Percentiles rank a stretch among this genome's conserved stretches.
Evolutionary conservation across 2,329 filamentous ascomycete genomes (phyloP).

Genomic region (Arthrobotrys entomopaga): DNA sequence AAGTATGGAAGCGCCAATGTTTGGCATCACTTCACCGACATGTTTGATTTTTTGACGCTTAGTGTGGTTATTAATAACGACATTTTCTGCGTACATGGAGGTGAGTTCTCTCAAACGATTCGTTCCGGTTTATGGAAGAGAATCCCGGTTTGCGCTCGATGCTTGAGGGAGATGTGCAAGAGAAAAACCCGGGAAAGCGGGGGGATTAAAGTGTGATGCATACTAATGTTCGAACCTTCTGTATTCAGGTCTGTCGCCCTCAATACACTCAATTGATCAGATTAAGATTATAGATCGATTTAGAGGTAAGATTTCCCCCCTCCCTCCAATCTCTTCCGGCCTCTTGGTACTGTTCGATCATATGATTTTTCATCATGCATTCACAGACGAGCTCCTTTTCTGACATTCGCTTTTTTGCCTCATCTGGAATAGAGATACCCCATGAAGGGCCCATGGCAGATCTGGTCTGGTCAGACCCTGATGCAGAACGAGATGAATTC

Average conservation of each 20-base stretch:
- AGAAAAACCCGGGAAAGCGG: conserved; percentile 46
- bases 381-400: conserved; percentile 38
- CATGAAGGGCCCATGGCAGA: conserved; percentile 99
- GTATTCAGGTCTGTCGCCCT: conserved; percentile 77
- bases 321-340: conserved; percentile 11
- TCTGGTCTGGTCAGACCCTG: conserved; percentile 96
- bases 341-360: conserved; percentile 11
- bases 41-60: conserved; percentile 98
- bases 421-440: conserved; percentile 75
- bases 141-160: conserved; percentile 18
- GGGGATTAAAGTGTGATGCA: conserved; percentile 15
- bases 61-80: conserved; percentile 98
- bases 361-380: conserved; percentile 16
- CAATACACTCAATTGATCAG: conserved; percentile 97
- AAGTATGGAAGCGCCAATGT: conserved; percentile 99
- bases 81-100: conserved; percentile 98
- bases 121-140: neutral
- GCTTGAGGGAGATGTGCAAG: conserved; percentile 1
- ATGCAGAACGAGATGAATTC: conserved; percentile 97
- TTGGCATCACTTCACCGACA: conserved; percentile 99
- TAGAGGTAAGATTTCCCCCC: conserved; percentile 64
- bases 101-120: conserved; percentile 60
- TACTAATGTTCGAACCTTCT: conserved; percentile 27
- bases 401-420: conserved; percentile 27
- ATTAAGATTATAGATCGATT: conserved; percentile 99